Evolutionary conservation across 108 stramenopile genomes (phyloP), one percentile per base, ranked within the genome.

Genomic region (Cyclotella cryptica): DNA sequence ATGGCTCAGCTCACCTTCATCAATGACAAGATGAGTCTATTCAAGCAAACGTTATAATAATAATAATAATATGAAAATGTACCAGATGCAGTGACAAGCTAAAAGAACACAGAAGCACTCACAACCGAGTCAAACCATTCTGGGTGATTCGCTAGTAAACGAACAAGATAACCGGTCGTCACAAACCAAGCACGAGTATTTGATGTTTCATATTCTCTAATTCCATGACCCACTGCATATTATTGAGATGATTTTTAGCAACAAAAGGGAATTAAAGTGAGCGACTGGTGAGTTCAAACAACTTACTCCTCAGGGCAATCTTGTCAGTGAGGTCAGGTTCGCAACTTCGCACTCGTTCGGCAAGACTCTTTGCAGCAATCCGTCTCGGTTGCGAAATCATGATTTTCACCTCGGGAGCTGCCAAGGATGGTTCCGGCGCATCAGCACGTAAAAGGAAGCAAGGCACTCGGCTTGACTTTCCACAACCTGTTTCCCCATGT

Each of bases 121-220:
- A 55, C 55, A 22, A 22, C 67, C 40, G 77, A 62, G 65, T 93
- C 72, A 66, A 97, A 93, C 44, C 72, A 65, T 51, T 84, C 81
- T n/a, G 93, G 90, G 83, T 96, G 84, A 68, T 93, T 89, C 21
- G 96, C 97, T 22, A 98, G 54, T 35, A 97, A 69, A 19, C 96
- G 67, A 3, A 95, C 93, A 14, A 97, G 77, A 61, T 98, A 98
- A 28, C 97, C 98, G 19, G 98, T 96, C 17, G 96, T 96, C 2
- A 91, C 90, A 71, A 95, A 96, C 86, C 87, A 95, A 18, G 87
- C 90, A 39, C 84, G 80, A 1, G 96, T 96, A 53, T 84, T 51
- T 3, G 64, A 66, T 11, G 78, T 85, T 72, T 96, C 93, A 53
- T 92, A 86, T 63, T 97, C 94, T 43, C 85, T 57, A n/a, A 88